Evolutionary conservation across 2,329 filamentous ascomycete species (phyloP), one percentile per base, ranked within the genome.

Genomic region (Madurella mycetomatis): DNA sequence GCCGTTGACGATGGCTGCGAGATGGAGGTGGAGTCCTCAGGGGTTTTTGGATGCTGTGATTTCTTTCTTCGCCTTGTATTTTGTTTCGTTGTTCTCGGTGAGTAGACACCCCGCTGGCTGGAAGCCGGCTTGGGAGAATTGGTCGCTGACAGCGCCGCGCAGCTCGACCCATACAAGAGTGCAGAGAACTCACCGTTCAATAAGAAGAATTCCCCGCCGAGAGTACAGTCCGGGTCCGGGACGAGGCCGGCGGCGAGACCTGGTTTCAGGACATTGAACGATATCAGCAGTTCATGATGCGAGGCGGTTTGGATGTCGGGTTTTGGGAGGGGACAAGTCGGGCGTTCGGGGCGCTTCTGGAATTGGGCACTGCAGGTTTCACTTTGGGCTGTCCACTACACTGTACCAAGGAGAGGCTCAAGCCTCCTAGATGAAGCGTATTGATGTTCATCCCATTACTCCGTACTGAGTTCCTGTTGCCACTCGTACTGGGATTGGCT

Each of bases 111-210:
- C 30, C 25, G 25, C 25, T 4, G 7, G 25, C 25, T 7, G 7
- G 7, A 25, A 25, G 25, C 4, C 7, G 25, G 25, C 7, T 25
- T 25, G 25, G 25, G 25, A 25, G 15, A 56, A 25, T 11, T n/a
- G 15, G 25, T n/a, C 18, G 11, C 57, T 57, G 19, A 59, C 55
- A 56, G 13, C 13, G 9, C 2, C 19, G 37, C 9, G 17, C 62
- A 84, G 77, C 76, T 86, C 51, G 83, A 86, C 64, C 78, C 81
- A 0, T 84, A 84, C 68, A 80, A 79, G 62, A 74, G 82, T 2
- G 83, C 82, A 2, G 78, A 84, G 68, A 75, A 73, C 44, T 85
- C 82, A 17, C 70, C 70, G 15, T 86, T 83, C 70, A 86, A 85
- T 57, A 64, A 79, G 15, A 73, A 78, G 49, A 77, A 70, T 12